Base-by-base conservation (phyloP, 306 rosid genomes). In the Vigna hirtella region DNA sequence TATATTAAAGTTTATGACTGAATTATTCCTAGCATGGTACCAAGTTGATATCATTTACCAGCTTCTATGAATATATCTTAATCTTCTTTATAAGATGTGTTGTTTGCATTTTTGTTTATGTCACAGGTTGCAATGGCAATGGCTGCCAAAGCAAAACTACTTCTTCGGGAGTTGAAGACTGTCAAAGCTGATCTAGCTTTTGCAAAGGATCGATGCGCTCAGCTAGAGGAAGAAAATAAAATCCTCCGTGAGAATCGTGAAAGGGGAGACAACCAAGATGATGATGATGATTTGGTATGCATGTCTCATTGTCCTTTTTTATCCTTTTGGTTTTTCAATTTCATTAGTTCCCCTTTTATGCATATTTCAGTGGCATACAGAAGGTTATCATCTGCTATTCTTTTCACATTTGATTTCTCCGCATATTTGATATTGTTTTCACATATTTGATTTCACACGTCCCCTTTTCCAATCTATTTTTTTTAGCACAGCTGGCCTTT, bases 141-240 rank as follows among this genome's bases (percentile, higher is more conserved):
- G 98, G 98, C 98, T 82, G 97, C 98, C 38, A 92, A 95, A 91
- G 98, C 98, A 72, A 95, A 95, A 83, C 88, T 95, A 34, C 97
- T 92, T 66, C 98, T 95, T 81, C 95, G 98, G 76, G 98, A 95
- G 92, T 86, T 95, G 87, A 95, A 95, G 87, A 95, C 98, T 78
- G 89, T 95, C 62, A 95, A 95, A 84, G 98, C 98, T 69, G 98
- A 95, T 85, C 83, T 95, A 74, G 98, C 98, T 83, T 95, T 95
- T 85, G 98, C 98, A 9, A 95, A 95, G 88, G 98, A 95, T 81
- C 91, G 98, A 75, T 95, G 98, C 86, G 93, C 95, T 81, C 98
- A 92, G 82, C 87, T 95, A 72, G 98, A 95, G 89, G 98, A 92
- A 79, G 98, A 95, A 86, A 95, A 85, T 78, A 92, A 86, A 88